phyloP scores from a whole-genome alignment of 1,284 basidiomycete genomes.

The Tremellales sp. region DNA sequence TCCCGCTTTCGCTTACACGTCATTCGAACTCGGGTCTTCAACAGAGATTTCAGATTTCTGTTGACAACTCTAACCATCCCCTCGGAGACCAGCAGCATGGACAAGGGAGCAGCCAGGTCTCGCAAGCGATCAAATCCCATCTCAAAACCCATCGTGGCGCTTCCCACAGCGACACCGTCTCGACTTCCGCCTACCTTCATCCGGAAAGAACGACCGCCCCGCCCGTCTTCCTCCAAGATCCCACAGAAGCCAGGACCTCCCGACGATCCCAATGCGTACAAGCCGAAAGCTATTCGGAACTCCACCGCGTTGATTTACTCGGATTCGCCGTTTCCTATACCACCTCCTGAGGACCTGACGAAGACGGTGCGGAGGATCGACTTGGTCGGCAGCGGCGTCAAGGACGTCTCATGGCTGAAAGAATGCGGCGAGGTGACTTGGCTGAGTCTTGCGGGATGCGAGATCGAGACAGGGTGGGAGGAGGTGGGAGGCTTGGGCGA shows the following conservation, averaged over 20 bases:
- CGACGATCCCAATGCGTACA: constrained; percentile 32
- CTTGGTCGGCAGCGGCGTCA: constrained; percentile 32
- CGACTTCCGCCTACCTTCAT: not conserved
- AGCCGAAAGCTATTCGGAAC: constrained; percentile 40
- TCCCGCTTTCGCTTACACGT: no score
- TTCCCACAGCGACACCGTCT: constrained; percentile 1
- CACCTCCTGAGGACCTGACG: constrained; percentile 28
- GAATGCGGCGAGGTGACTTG: constrained; percentile 35
- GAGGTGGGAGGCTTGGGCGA: constrained; percentile 31
- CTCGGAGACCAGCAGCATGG: no score
- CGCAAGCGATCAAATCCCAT: constrained; percentile 21
- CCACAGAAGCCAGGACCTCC: constrained; percentile 4
- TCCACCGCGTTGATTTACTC: constrained; percentile 36
- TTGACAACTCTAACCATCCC: no score
- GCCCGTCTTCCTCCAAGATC: not conserved
- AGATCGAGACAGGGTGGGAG: constrained; percentile 36
- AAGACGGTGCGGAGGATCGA: constrained; percentile 35
- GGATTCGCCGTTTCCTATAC: constrained; percentile 28
- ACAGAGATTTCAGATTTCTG: no score
- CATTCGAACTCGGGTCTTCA: no score
- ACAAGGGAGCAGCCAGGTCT: constrained; percentile 44
- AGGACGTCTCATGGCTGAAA: constrained; percentile 35
- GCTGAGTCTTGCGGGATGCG: constrained; percentile 38
- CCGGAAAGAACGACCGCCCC: constrained; percentile 2
- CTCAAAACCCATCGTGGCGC: not conserved